Evolutionary conservation across 495 filamentous ascomycete species (phyloP).

Genomic region (Penicillium fimorum): DNA sequence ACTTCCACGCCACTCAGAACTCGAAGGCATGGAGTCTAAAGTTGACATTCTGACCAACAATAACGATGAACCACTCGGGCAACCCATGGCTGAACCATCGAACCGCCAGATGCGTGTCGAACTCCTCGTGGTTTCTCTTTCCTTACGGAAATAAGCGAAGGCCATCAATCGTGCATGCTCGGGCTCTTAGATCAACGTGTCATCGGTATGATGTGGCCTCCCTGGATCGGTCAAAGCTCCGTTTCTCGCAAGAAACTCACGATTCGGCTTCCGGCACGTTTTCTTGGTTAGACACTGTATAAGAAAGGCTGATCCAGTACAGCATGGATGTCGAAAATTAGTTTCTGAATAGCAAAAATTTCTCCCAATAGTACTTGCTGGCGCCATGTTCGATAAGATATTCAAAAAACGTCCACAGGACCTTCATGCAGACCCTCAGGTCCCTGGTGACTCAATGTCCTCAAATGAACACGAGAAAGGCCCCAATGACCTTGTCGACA

Average conservation of each 20-base stretch:
- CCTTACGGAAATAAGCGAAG: conserved; percentile 10
- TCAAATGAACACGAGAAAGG: conserved; percentile 27
- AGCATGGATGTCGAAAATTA: neutral
- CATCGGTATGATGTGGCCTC: conserved; percentile 18
- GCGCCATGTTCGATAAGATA: conserved; percentile 22
- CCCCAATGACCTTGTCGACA: conserved; percentile 26
- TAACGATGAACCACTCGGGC: neutral
- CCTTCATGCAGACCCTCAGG: conserved; percentile 6
- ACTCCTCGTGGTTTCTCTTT: conserved; percentile 23
- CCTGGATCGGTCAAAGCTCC: conserved; percentile 3
- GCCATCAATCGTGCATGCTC: neutral
- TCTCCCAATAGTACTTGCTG: neutral
- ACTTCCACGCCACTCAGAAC: conserved; percentile 18
- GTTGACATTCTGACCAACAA: conserved; percentile 8
- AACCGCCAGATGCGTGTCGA: conserved; percentile 7
- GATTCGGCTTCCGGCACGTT: conserved; percentile 4
- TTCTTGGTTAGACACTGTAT: conserved; percentile 5
- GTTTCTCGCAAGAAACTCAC: conserved; percentile 4
- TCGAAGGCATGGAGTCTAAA: conserved; percentile 17
- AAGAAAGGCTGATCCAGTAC: conserved; percentile 4
- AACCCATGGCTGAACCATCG: neutral
- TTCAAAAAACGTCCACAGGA: conserved; percentile 22
- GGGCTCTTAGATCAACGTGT: conserved; percentile 22
- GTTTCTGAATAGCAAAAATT: neutral
- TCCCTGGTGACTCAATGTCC: conserved; percentile 22